Evolutionary conservation across 805 yeast species (phyloP).

Genomic region (Metschnikowia koreensis): DNA sequence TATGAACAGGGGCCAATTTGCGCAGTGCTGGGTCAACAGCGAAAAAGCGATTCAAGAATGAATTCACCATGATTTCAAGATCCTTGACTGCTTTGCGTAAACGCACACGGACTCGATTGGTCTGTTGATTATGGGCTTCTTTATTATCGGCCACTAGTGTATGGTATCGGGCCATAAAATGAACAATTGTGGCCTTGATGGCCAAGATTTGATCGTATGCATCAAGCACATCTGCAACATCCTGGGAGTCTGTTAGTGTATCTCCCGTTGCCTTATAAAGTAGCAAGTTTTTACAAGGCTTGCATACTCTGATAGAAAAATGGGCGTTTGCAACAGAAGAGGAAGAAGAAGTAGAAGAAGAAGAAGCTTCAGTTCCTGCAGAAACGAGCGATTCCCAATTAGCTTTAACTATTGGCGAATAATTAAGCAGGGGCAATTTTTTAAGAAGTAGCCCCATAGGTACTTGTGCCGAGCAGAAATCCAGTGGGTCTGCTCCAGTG

Average conservation of each 20-base stretch:
- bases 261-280: slow-evolving; percentile 36
- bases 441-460: slow-evolving; percentile 46
- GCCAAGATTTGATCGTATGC: slow-evolving; percentile 21
- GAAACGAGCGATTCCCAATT: slow-evolving; percentile 17
- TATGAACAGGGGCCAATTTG: slow-evolving; percentile 1
- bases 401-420: slow-evolving; percentile 23
- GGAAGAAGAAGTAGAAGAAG: not conserved
- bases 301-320: slow-evolving; percentile 56
- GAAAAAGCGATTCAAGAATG: slow-evolving; percentile 22
- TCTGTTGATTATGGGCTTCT: slow-evolving; percentile 16
- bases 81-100: slow-evolving; percentile 29
- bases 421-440: slow-evolving; percentile 38
- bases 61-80: slow-evolving; percentile 26
- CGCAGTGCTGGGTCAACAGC: not conserved
- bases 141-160: slow-evolving; percentile 11
- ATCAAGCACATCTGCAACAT: slow-evolving; percentile 18
- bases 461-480: slow-evolving; percentile 68
- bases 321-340: not conserved
- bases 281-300: slow-evolving; percentile 61
- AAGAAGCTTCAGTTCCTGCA: not conserved
- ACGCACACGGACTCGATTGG: slow-evolving; percentile 23
- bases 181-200: slow-evolving; percentile 23
- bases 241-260: not conserved
- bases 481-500: slow-evolving; percentile 31
- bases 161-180: slow-evolving; percentile 24